A percentile compares a stretch with the other conserved stretches of the same genome.
phyloP scores from a whole-genome alignment of 1,284 basidiomycete species.

The Ceratobasidium sp. region DNA sequence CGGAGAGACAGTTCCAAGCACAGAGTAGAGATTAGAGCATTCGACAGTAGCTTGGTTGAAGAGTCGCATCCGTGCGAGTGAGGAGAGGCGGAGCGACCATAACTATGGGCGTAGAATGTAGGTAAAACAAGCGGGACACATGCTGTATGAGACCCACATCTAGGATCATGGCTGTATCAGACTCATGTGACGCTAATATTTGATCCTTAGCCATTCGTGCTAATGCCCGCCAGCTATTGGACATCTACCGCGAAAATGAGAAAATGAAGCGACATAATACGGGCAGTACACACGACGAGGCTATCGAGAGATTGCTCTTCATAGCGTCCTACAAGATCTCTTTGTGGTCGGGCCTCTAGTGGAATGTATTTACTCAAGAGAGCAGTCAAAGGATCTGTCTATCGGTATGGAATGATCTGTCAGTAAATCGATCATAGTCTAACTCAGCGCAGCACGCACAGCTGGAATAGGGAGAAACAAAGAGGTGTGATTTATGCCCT shows the following conservation, averaged over 20 bases:
- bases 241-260: constrained; percentile 67
- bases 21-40: constrained; percentile 81
- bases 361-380: constrained; percentile 83
- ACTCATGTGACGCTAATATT: constrained; percentile 75
- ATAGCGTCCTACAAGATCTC: constrained; percentile 81
- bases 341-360: constrained; percentile 75
- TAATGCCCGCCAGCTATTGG: constrained; percentile 83
- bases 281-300: constrained; percentile 71
- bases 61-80: constrained; percentile 79
- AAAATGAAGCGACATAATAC: constrained; percentile 4
- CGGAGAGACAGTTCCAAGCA: constrained; percentile 71
- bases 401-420: constrained; percentile 52
- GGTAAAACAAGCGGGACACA: neutral
- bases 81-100: constrained; percentile 83
- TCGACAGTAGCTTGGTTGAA: constrained; percentile 85
- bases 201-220: constrained; percentile 82
- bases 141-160: constrained; percentile 67
- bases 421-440: constrained; percentile 58
- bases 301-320: constrained; percentile 76
- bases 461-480: constrained; percentile 87
- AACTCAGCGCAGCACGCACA: constrained; percentile 69
- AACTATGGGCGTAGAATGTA: constrained; percentile 62
- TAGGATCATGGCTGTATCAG: constrained; percentile 73
- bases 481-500: constrained; percentile 41
- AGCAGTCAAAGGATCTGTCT: constrained; percentile 84